Conservation (phyloP, 331 rosid species). For the Arachis monticola region DNA sequence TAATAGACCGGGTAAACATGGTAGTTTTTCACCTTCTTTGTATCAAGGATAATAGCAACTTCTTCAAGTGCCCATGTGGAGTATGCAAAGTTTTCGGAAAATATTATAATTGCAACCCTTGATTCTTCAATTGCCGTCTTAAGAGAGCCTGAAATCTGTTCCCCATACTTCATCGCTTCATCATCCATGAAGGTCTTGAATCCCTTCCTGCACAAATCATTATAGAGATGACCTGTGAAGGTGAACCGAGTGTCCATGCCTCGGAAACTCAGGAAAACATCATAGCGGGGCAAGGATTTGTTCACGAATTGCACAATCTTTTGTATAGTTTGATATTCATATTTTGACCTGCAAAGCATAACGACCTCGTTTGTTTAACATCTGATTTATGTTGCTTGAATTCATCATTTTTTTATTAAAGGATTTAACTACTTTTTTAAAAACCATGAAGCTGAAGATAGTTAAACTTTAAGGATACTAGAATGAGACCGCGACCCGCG, state of each 20-base stretch:
- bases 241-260: neutral
- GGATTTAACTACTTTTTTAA: too few species aligned
- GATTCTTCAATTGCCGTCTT: neutral
- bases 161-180: neutral
- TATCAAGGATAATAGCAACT: neutral
- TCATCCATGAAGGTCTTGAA: neutral
- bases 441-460: too few species aligned
- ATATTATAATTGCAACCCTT: neutral
- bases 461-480: too few species aligned
- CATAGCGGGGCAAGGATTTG: neutral
- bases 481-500: too few species aligned
- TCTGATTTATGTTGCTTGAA: too few species aligned
- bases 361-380: too few species aligned
- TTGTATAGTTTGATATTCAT: neutral
- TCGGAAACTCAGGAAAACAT: neutral
- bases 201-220: neutral
- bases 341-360: neutral
- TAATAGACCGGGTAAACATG: neutral
- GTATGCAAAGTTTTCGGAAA: neutral
- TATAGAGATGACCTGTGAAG: slow-evolving; percentile 3
- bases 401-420: too few species aligned
- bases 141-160: neutral
- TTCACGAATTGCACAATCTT: neutral
- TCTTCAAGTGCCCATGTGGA: neutral
- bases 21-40: neutral